Evolutionary conservation across 1,284 basidiomycete species (phyloP), one percentile per base, ranked within the genome.

Genomic region (Boletellus dicymbophilus): DNA sequence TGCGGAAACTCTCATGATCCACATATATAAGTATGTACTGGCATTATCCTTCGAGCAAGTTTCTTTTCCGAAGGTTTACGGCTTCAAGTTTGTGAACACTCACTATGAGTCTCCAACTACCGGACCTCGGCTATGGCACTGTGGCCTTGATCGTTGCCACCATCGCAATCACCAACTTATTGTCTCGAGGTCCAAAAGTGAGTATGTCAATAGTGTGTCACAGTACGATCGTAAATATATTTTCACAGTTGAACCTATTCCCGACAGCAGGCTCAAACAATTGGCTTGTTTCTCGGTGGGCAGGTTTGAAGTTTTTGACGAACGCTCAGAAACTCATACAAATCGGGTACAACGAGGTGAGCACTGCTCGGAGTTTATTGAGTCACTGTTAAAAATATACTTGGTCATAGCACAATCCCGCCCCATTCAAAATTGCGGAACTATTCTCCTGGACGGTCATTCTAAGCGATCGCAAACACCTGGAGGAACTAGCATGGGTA

Each of bases 401-500:
- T 23, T 37, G 6, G 23, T 23, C 21, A 15, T 8, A 44, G 44
- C 26, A 44, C 10, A 68, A 65, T 13, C 60, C 63, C 2, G 48
- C 51, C 0, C 58, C 65, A 4, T 80, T 78, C 67, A 78, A 74
- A 50, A 52, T 81, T 1, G 61, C 77, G 0, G 59, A 65, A 2
- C 49, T 69, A 2, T 61, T 62, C 23, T 55, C 58, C 31, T 80
- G 77, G 78, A 48, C 67, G 0, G 65, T 81, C 16, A 34, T 80
- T 22, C 50, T 77, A 2, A 69, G 58, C 25, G 69, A 61, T 6
- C 62, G 53, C 0, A 55, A 63, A n/a, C 54, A 70, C n/a, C 55
- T 76, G 8, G 72, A 76, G 4, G 77, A 81, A 37, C 40, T 80
- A 12, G 60, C 68, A 3, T 72, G 59, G 28, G 69, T 72, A 1